Conservation (phyloP, 306 rosid genomes). For the Urtica urens region DNA sequence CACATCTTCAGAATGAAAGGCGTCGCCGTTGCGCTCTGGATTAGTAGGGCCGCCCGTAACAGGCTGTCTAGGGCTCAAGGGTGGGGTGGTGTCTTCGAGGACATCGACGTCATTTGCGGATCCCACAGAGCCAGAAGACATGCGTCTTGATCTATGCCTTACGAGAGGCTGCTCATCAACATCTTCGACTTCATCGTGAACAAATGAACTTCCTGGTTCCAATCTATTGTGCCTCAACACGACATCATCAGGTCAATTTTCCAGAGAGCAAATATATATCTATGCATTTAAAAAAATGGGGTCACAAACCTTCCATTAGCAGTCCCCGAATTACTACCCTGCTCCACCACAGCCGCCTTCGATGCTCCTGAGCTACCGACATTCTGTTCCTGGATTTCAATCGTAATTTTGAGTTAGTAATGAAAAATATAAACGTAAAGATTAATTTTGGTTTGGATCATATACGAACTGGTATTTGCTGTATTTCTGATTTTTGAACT, state of each 20-base stretch:
- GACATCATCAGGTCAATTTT: conserved; percentile 22
- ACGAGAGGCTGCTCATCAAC: conserved; percentile 67
- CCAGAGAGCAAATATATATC: not conserved
- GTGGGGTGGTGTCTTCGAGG: conserved; percentile 33
- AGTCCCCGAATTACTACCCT: conserved; percentile 21
- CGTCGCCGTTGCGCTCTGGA: conserved; percentile 27
- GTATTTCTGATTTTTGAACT: too few relatives aligned
- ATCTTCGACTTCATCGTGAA: conserved; percentile 64
- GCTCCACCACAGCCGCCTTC: conserved; percentile 42
- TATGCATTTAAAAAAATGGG: not conserved
- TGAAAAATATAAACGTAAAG: too few relatives aligned
- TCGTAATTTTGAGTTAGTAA: too few relatives aligned
- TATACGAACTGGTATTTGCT: too few relatives aligned
- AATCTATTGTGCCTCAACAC: conserved; percentile 38
- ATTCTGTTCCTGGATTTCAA: conserved; percentile 37
- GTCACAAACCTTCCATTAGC: conserved; percentile 57
- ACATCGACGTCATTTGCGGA: conserved; percentile 35
- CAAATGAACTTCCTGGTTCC: conserved; percentile 59
- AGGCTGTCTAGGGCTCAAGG: conserved; percentile 37
- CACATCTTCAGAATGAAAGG: conserved; percentile 74
- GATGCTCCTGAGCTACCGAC: conserved; percentile 32
- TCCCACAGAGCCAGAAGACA: conserved; percentile 31
- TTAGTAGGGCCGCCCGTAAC: conserved; percentile 14
- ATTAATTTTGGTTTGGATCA: too few relatives aligned
- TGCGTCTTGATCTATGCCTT: conserved; percentile 51